These are phyloP conservation scores for Aspergillus uvarum DNA, from an alignment of 2,329 filamentous ascomycete genomes.

Conservation along the genomic window DNA sequence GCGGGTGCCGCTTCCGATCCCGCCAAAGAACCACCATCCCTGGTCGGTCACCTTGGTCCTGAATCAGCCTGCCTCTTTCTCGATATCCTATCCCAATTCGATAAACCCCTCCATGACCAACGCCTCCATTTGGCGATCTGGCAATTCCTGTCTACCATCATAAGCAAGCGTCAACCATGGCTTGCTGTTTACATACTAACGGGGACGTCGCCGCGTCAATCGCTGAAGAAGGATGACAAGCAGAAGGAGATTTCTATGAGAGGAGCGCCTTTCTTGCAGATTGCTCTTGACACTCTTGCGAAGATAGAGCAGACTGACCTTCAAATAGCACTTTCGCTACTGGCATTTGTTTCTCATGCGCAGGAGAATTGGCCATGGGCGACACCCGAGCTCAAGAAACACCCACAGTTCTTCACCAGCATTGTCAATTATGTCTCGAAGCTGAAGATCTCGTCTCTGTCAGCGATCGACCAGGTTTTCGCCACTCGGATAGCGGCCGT, in stretches of 20 bases:
- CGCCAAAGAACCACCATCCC: slow-evolving; percentile 77
- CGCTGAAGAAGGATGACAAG: slow-evolving; percentile 55
- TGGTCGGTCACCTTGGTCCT: slow-evolving; percentile 85
- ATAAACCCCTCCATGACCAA: slow-evolving; percentile 69
- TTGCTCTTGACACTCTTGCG: slow-evolving; percentile 69
- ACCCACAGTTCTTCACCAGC: slow-evolving; percentile 69
- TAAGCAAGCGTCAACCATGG: slow-evolving; percentile 92
- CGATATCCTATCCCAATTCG: slow-evolving; percentile 71
- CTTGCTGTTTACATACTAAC: slow-evolving; percentile 91
- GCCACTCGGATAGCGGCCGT: slow-evolving; percentile 74
- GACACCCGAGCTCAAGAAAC: slow-evolving; percentile 73
- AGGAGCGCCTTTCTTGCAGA: slow-evolving; percentile 68
- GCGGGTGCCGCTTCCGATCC: slow-evolving; percentile 63
- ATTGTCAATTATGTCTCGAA: slow-evolving; percentile 69
- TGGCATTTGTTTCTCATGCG: slow-evolving; percentile 83
- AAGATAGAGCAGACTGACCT: slow-evolving; percentile 64
- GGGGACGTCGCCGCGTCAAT: slow-evolving; percentile 77
- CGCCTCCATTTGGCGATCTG: slow-evolving; percentile 70
- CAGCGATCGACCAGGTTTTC: slow-evolving; percentile 49
- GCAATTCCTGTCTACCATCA: slow-evolving; percentile 80
- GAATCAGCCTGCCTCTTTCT: slow-evolving; percentile 83
- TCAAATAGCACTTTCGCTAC: slow-evolving; percentile 68
- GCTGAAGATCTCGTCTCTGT: slow-evolving; percentile 55
- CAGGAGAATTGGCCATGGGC: slow-evolving; percentile 97
- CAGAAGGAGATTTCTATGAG: slow-evolving; percentile 51